A percentile compares a stretch with the other conserved stretches of the same genome.
phyloP scores from a whole-genome alignment of 1,284 basidiomycete species.

The Athelia sp. region DNA sequence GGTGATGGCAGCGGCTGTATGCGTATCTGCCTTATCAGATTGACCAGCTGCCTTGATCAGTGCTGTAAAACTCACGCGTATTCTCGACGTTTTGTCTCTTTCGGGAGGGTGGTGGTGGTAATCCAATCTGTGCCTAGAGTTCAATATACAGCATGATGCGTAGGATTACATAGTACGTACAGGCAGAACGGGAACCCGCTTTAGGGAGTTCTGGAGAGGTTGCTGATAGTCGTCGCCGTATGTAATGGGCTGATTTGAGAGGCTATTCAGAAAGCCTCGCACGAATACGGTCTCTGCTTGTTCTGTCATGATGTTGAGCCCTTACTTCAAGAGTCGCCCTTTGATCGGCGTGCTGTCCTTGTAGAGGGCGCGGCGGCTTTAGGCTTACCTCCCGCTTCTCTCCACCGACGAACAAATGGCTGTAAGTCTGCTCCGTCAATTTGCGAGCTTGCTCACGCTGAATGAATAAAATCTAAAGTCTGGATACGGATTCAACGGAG shows the following conservation, averaged over 20 bases:
- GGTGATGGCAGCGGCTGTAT: conserved; percentile 45
- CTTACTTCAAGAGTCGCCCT: too few species aligned
- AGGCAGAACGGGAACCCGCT: conserved; percentile 67
- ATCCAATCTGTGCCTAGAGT: conserved; percentile 37
- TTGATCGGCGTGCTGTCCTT: too few species aligned
- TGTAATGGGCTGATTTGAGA: conserved; percentile 65
- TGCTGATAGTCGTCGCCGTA: conserved; percentile 77
- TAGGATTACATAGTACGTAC: conserved; percentile 36
- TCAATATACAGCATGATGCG: conserved; percentile 5
- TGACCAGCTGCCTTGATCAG: conserved; percentile 7
- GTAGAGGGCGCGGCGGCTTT: too few species aligned
- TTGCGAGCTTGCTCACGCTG: too few species aligned
- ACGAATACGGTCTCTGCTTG: conserved; percentile 69
- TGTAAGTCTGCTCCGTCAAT: too few species aligned
- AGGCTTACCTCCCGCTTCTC: too few species aligned
- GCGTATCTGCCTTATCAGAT: conserved; percentile 7
- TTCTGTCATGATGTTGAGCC: conserved; percentile 61
- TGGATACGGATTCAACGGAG: conserved; percentile 66
- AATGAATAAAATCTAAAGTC: conserved; percentile 23
- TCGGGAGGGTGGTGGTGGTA: conserved; percentile 54
- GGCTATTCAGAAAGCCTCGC: conserved; percentile 64
- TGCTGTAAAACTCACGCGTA: conserved; percentile 1
- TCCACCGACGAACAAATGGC: too few species aligned
- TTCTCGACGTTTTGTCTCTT: conserved; percentile 24
- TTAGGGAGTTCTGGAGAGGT: conserved; percentile 64